phyloP scores from a whole-genome alignment of 169 alveolate genomes.

The Plasmodium chabaudi region DNA sequence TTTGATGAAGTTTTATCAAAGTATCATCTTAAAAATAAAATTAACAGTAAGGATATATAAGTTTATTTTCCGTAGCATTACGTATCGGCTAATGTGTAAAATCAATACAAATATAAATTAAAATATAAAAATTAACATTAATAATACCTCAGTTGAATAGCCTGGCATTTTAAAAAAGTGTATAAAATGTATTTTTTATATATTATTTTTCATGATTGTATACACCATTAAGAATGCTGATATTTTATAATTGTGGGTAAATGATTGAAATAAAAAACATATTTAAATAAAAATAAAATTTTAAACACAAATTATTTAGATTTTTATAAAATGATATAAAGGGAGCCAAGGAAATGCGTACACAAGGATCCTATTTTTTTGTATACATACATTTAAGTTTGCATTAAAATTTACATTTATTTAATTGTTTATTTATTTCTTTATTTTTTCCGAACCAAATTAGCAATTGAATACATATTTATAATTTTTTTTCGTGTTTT shows the following conservation, averaged over 20 bases:
- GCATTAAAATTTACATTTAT: too few species aligned
- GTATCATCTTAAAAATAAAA: too few species aligned
- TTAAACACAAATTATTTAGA: constrained; percentile 1
- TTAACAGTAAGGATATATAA: too few species aligned
- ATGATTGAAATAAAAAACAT: not conserved
- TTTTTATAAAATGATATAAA: constrained; percentile 9
- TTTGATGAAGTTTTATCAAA: too few species aligned
- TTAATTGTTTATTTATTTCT: constrained; percentile 1
- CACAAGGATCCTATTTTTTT: constrained; percentile 1
- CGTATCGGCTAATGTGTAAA: too few species aligned
- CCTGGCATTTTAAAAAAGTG: too few species aligned
- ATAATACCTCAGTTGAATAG: too few species aligned
- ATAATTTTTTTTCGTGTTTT: not conserved
- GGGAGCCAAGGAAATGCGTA: constrained; percentile 9
- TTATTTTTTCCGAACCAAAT: not conserved
- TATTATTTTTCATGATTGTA: not conserved
- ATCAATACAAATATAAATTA: too few species aligned
- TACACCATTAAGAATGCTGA: not conserved
- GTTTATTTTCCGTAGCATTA: too few species aligned
- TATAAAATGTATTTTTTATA: too few species aligned
- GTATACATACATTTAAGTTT: too few species aligned
- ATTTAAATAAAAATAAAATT: not conserved
- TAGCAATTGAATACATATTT: not conserved
- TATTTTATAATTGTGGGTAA: constrained; percentile 2
- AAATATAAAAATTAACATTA: too few species aligned